These are phyloP conservation scores for Heterobasidion irregulare DNA, from an alignment of 1,284 basidiomycete species.

Conservation along the genomic window DNA sequence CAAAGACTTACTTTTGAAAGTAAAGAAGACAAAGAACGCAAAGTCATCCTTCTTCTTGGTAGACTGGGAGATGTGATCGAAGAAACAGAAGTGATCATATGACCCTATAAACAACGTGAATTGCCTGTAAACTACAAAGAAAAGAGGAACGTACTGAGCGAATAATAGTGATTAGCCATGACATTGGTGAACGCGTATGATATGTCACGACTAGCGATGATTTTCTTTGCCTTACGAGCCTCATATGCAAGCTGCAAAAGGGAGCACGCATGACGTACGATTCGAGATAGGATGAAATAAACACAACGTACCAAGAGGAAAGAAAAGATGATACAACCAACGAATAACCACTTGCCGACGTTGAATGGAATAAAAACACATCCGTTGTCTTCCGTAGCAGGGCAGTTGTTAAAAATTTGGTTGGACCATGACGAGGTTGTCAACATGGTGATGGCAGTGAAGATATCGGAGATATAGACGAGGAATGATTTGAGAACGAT, in stretches of 20 bases:
- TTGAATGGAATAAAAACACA: constrained; percentile 86
- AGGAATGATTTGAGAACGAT: constrained; percentile 91
- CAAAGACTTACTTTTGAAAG: constrained; percentile 80
- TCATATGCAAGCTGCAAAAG: constrained; percentile 77
- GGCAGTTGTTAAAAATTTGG: constrained; percentile 76
- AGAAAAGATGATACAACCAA: constrained; percentile 96
- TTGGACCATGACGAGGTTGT: constrained; percentile 89
- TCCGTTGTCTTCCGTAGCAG: constrained; percentile 35
- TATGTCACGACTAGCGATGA: constrained; percentile 92
- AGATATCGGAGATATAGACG: constrained; percentile 96
- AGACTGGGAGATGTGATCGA: constrained; percentile 91
- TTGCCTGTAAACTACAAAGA: constrained; percentile 4
- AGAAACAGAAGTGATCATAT: constrained; percentile 98
- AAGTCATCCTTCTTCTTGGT: constrained; percentile 96
- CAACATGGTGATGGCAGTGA: constrained; percentile 94
- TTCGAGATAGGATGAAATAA: neutral
- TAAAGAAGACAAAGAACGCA: constrained; percentile 99
- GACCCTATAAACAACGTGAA: constrained; percentile 44
- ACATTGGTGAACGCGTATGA: constrained; percentile 96
- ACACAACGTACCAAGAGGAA: constrained; percentile 74
- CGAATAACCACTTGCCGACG: constrained; percentile 93
- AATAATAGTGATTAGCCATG: constrained; percentile 95
- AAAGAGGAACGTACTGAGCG: constrained; percentile 56
- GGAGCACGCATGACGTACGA: constrained; percentile 2
- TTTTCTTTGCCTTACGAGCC: constrained; percentile 85